Conservation (phyloP, 148 eudicot species). For the Cornus suecica region DNA sequence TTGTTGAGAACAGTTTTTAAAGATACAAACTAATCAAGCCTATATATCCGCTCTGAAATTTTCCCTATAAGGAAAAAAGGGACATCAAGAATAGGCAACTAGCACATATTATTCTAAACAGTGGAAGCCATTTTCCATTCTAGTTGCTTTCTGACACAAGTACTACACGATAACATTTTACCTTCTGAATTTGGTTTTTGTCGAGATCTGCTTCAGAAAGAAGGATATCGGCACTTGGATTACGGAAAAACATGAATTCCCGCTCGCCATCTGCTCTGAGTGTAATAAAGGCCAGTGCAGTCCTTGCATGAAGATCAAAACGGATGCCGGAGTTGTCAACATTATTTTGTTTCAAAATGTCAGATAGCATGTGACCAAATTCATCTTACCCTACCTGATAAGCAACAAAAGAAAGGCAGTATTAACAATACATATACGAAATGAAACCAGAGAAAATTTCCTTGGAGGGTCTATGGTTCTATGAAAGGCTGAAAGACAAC, state of each 20-base stretch:
- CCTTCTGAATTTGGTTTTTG: conserved; percentile 63
- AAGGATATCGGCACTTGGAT: conserved; percentile 90
- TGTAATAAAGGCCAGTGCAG: conserved; percentile 74
- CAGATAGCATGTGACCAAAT: conserved; percentile 78
- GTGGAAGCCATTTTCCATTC: background rate
- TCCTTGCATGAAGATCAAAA: conserved; percentile 66
- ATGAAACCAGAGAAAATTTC: background rate
- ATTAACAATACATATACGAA: background rate
- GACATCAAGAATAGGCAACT: background rate
- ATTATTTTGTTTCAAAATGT: conserved; percentile 70
- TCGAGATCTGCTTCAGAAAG: conserved; percentile 72
- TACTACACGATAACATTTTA: conserved; percentile 3
- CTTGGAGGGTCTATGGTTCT: background rate
- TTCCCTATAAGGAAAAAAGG: background rate
- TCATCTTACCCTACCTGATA: conserved; percentile 83
- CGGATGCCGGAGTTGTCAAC: conserved; percentile 80
- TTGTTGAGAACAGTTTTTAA: too few relatives aligned
- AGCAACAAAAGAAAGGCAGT: background rate
- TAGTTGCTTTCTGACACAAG: background rate
- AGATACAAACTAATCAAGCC: too few relatives aligned
- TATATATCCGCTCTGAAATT: too few relatives aligned
- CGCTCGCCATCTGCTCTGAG: conserved; percentile 79
- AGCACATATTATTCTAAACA: background rate
- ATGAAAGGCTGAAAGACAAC: background rate
- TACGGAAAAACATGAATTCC: conserved; percentile 73